A percentile compares a stretch with the other conserved stretches of the same genome.
phyloP scores from a whole-genome alignment of 257 asterid genomes.

The Ajuga chamaepitys region DNA sequence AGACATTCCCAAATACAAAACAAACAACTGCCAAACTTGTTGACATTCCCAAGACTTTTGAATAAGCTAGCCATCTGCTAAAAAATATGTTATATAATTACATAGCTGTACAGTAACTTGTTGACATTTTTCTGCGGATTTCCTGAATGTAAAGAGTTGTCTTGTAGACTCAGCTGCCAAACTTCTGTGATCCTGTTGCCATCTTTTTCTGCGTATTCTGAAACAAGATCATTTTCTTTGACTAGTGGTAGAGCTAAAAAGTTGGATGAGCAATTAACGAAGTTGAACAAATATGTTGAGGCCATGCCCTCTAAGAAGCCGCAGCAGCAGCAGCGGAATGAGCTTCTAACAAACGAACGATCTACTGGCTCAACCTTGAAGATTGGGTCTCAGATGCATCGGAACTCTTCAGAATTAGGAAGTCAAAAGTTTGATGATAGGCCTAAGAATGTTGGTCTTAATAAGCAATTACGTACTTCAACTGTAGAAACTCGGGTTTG shows the following conservation, averaged over 20 bases:
- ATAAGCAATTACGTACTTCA: constrained; percentile 85
- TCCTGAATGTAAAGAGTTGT: neutral
- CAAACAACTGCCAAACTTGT: too few species aligned
- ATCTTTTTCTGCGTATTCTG: constrained; percentile 7
- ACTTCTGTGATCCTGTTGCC: neutral
- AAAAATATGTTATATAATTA: neutral
- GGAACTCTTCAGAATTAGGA: constrained; percentile 55
- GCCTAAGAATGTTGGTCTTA: constrained; percentile 65
- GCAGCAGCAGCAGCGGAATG: constrained; percentile 56
- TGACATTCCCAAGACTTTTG: too few species aligned
- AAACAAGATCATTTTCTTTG: constrained; percentile 25
- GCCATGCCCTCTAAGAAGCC: constrained; percentile 62
- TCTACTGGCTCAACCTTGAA: constrained; percentile 57
- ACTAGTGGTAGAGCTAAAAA: constrained; percentile 74
- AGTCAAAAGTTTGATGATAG: constrained; percentile 70
- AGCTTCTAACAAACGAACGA: constrained; percentile 61
- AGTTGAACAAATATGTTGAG: constrained; percentile 50
- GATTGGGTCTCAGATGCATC: constrained; percentile 66
- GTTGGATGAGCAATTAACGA: constrained; percentile 65
- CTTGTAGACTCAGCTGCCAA: neutral
- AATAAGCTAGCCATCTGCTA: neutral
- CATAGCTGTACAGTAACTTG: neutral
- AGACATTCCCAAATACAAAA: too few species aligned
- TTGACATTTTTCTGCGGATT: neutral
- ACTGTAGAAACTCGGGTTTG: constrained; percentile 87